Base-by-base conservation (phyloP, 352 stramenopile genomes). In the Porosira glacialis region DNA sequence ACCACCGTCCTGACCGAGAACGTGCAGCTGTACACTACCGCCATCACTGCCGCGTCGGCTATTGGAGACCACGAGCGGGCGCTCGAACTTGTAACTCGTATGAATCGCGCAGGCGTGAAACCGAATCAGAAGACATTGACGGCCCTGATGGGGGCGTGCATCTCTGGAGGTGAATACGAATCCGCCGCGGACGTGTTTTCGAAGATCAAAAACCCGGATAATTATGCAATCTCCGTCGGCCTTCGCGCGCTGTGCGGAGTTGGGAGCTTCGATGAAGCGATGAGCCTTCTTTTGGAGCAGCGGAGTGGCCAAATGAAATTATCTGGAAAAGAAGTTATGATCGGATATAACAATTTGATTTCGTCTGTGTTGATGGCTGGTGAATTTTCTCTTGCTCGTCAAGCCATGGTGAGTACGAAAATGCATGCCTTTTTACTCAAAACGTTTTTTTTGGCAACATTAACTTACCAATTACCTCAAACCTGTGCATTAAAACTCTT, bases 91-190 rank as follows among this genome's bases (percentile, higher is more conserved):
- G 55, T 91, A 2, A 66, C 80, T 3, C 67, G 85, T 55, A 91
- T 91, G 85, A 87, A 84, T 39, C 67, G 41, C 13, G 65, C 73
- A 15, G 85, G 85, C 15, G 69, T 91, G 4, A 83, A 84, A 51
- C 85, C 85, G 13, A 91, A 91, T 35, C 69, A 87, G 47, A 88
- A 87, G 43, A 91, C 85, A 5, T 58, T 89, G 30, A 91, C 81
- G 11, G 78, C 85, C 13, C 52, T 89, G 0, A 83, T 89, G 59
- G 74, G 82, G 56, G 85, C 85, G 17, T 89, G 81, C 52, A 70
- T 91, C 44, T 57, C 77, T 50, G 64, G 72, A 2, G 60, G 55
- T 39, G 78, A 85, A 60, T 77, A 73, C 36, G 59, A 85, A 41
- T 57, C 85, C 19, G 85, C 85, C 27, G 63, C 64, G 41, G 74